Conservation (phyloP, 257 asterid genomes). For the Henckelia pumila region DNA sequence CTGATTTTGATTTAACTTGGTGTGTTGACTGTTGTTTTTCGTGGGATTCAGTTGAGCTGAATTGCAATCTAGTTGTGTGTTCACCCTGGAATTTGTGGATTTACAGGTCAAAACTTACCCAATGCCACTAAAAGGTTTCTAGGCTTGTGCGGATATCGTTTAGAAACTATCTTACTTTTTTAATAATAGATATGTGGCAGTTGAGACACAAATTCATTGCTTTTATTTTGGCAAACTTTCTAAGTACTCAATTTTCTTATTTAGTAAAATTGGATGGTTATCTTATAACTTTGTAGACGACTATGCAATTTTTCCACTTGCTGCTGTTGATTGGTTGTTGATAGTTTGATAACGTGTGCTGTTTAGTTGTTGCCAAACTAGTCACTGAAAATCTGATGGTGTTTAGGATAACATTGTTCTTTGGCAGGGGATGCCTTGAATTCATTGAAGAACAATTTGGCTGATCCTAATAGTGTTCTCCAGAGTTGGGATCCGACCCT, state of each 20-base stretch:
- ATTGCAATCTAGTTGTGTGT: slow-evolving; percentile 9
- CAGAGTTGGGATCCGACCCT: slow-evolving; percentile 98
- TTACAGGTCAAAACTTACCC: background rate
- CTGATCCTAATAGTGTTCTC: slow-evolving; percentile 85
- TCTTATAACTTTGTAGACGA: background rate
- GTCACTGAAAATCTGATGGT: background rate
- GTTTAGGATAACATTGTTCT: slow-evolving; percentile 10
- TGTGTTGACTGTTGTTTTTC: slow-evolving; percentile 32
- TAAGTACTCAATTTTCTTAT: background rate
- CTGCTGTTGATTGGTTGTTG: background rate
- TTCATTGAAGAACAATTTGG: slow-evolving; percentile 67
- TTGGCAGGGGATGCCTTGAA: slow-evolving; percentile 91
- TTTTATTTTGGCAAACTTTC: background rate
- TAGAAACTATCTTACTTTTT: background rate
- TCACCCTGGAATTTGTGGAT: slow-evolving; percentile 5
- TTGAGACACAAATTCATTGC: background rate
- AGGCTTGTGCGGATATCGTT: background rate
- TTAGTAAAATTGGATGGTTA: background rate
- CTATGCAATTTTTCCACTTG: background rate
- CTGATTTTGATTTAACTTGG: slow-evolving; percentile 22
- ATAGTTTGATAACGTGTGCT: slow-evolving; percentile 4
- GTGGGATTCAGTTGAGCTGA: slow-evolving; percentile 11
- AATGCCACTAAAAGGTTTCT: background rate
- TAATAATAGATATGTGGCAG: background rate
- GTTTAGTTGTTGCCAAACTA: slow-evolving; percentile 8